phyloP scores from a whole-genome alignment of 75 land plant species.

The Chamaecyparis obtusa region DNA sequence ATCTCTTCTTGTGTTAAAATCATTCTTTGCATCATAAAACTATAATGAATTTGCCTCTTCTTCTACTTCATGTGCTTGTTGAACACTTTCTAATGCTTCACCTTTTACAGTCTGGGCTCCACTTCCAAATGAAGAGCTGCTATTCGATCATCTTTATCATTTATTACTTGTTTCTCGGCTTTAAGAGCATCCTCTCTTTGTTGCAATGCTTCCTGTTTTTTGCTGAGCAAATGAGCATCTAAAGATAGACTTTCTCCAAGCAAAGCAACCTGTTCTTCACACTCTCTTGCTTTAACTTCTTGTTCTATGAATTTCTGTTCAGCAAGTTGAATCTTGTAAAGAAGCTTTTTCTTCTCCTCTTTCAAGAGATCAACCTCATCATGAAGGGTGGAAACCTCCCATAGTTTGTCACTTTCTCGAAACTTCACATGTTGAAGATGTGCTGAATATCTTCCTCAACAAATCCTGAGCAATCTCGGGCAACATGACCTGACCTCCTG shows the following conservation, averaged over 20 bases:
- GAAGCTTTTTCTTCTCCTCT: neutral
- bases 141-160: slow-evolving; percentile 64
- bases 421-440: neutral
- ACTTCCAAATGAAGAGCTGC: slow-evolving; percentile 64
- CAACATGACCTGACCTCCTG: too few species aligned
- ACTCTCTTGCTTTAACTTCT: neutral
- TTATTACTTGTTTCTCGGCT: slow-evolving; percentile 66
- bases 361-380: neutral
- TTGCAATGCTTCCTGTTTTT: slow-evolving; percentile 9
- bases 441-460: neutral
- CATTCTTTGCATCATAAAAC: slow-evolving; percentile 73
- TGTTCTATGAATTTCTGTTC: neutral
- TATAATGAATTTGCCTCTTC: slow-evolving; percentile 60
- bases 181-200: slow-evolving; percentile 93
- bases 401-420: neutral
- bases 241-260: slow-evolving; percentile 74
- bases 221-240: slow-evolving; percentile 65
- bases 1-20: slow-evolving; percentile 88
- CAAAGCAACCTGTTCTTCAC: slow-evolving; percentile 38
- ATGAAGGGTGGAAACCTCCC: neutral
- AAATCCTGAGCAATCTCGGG: too few species aligned
- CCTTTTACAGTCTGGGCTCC: slow-evolving; percentile 57
- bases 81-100: slow-evolving; percentile 44
- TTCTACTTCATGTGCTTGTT: slow-evolving; percentile 67
- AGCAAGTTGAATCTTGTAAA: neutral